Conservation (phyloP, 495 filamentous ascomycete species). For the Trichocladium antarcticum region DNA sequence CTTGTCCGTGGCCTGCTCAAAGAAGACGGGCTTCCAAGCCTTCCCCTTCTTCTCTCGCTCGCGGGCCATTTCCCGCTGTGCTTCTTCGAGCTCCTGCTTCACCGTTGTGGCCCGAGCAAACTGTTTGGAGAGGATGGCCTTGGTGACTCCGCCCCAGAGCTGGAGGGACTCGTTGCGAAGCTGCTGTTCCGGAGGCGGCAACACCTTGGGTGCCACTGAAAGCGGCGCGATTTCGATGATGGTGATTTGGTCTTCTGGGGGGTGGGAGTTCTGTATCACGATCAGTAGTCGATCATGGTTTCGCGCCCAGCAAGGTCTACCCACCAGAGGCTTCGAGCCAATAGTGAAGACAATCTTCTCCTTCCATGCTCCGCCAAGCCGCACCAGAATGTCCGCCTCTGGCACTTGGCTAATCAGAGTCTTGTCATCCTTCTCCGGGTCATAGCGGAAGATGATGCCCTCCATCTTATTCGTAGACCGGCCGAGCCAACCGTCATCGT, state of each 20-base stretch:
- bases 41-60: constrained; percentile 54
- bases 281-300: constrained; percentile 1
- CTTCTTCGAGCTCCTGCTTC: constrained; percentile 87
- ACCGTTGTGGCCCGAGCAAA: constrained; percentile 71
- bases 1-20: constrained; percentile 61
- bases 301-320: constrained; percentile 4
- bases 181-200: constrained; percentile 66
- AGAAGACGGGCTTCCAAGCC: constrained; percentile 83
- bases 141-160: constrained; percentile 79
- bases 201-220: constrained; percentile 57
- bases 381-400: constrained; percentile 69
- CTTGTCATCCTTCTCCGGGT: constrained; percentile 68
- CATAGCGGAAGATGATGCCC: constrained; percentile 81
- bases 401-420: constrained; percentile 73
- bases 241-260: constrained; percentile 51
- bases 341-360: constrained; percentile 45
- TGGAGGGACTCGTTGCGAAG: constrained; percentile 81
- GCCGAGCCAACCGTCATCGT: constrained; percentile 91
- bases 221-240: constrained; percentile 81
- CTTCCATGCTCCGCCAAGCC: constrained; percentile 73
- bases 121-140: constrained; percentile 75
- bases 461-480: constrained; percentile 83
- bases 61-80: constrained; percentile 73
- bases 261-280: constrained; percentile 26
- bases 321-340: constrained; percentile 42